A percentile compares a stretch with the other conserved stretches of the same genome.
Conservation (phyloP, 257 asterid species). For the Solanum lycopersicoides region DNA sequence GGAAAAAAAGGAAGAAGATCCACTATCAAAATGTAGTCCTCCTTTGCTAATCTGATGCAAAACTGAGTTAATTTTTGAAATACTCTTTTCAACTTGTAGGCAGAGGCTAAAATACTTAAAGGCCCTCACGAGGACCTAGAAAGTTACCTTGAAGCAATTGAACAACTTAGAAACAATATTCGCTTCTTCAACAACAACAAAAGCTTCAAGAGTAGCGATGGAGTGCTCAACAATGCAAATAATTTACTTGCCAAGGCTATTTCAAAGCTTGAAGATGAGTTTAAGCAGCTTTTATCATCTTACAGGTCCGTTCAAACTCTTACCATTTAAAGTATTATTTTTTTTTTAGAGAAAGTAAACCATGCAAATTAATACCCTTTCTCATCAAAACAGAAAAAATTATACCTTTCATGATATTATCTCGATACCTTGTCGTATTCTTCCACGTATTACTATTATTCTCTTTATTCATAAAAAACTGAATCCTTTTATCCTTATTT, state of each 20-base stretch:
- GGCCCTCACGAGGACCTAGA: constrained; percentile 98
- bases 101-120: constrained; percentile 90
- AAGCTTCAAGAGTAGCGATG: constrained; percentile 96
- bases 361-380: not conserved
- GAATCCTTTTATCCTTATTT: not conserved
- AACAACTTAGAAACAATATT: constrained; percentile 75
- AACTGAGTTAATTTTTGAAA: not conserved
- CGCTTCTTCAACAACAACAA: constrained; percentile 81
- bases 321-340: not conserved
- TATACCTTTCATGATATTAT: not conserved
- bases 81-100: constrained; percentile 27
- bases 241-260: constrained; percentile 84
- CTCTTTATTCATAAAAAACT: not conserved
- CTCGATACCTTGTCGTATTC: not conserved
- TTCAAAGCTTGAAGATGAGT: constrained; percentile 93
- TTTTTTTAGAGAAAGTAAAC: constrained; percentile 1
- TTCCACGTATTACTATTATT: not conserved
- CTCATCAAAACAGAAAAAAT: not conserved
- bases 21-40: not conserved
- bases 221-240: constrained; percentile 82
- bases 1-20: not conserved
- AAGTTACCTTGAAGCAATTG: constrained; percentile 92
- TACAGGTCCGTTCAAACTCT: constrained; percentile 47
- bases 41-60: not conserved
- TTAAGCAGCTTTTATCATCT: constrained; percentile 66